Conservation (phyloP, 148 eudicot genomes). For the Nepenthes mirabilis region DNA sequence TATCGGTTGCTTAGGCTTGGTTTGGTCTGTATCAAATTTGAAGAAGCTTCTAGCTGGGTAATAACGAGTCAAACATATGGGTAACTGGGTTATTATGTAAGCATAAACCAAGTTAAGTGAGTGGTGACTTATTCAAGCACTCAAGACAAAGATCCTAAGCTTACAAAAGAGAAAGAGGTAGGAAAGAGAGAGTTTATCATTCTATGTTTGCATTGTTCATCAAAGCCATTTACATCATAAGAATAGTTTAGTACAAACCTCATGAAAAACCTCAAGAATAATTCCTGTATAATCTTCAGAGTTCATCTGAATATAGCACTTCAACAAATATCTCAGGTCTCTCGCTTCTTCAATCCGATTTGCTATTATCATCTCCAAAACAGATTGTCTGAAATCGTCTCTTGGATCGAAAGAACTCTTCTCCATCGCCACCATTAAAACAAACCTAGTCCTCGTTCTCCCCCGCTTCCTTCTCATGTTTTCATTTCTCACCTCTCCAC, state of each 20-base stretch:
- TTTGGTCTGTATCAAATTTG: no score
- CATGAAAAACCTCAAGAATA: slow-evolving; percentile 62
- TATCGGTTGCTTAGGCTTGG: no score
- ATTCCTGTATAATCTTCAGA: slow-evolving; percentile 37
- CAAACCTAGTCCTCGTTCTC: slow-evolving; percentile 17
- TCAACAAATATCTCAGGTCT: slow-evolving; percentile 42
- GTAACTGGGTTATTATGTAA: no score
- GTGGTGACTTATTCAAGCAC: no score
- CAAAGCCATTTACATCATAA: slow-evolving; percentile 26
- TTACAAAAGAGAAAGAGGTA: no score
- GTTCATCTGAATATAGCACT: slow-evolving; percentile 57
- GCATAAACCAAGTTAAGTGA: no score
- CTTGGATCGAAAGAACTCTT: slow-evolving; percentile 51
- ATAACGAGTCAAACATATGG: no score
- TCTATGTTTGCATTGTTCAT: slow-evolving; percentile 1
- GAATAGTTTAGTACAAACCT: slow-evolving; percentile 57
- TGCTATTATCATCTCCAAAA: slow-evolving; percentile 46
- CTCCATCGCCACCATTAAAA: slow-evolving; percentile 69
- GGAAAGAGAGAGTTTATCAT: neutral
- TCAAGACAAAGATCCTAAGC: no score
- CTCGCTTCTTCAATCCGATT: slow-evolving; percentile 34
- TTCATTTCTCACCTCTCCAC: slow-evolving; percentile 21
- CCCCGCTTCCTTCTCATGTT: slow-evolving; percentile 5
- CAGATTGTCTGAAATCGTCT: slow-evolving; percentile 63
- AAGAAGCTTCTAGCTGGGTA: no score